Base-by-base conservation (phyloP, 2,329 filamentous ascomycete genomes). In the Xylariaceae sp. region DNA sequence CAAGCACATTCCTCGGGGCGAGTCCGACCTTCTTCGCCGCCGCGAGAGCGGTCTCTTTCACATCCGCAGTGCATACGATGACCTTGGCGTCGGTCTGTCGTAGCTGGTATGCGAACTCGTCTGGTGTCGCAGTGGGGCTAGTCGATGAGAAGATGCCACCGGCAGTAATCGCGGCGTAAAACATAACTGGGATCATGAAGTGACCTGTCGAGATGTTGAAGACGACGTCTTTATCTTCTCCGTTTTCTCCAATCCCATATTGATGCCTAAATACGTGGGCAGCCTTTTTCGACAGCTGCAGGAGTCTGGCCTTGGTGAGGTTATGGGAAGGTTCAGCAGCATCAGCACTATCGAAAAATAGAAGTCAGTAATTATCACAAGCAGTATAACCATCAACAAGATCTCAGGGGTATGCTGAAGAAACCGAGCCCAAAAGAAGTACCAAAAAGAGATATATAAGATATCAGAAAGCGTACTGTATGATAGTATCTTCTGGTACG, bases 221-320 rank as follows among this genome's bases (percentile, higher is more conserved):
- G 16, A 68, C 66, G 7, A 67, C 66, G 34, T 69, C 66, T 51
- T 63, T 56, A 41, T 58, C 47, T 2, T 58, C 53, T 2, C 65
- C 64, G 9, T 59, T 41, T 1, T 62, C 53, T 1, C 67, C 66
- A 8, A 68, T 60, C 11, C 64, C 64, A 45, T 62, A 69, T 34
- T 65, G 61, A 33, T 63, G 14, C 24, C 85, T 80, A 1, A 89
- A 75, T 14, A 83, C 79, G 62, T 84, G 74, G 4, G 84, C 85
- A 16, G 84, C 77, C 3, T 79, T 76, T 60, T 82, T 77, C 8
- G 81, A 79, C 9, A 84, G 73, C 8, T 68, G 65, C 4, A 80
- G 78, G 2, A 81, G 75, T 26, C 78, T 74, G 1, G 76, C 72
- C 67, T 83, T 86, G 43, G 80, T 87, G 53, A 88, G 71, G 51